These are phyloP conservation scores for Aspergillus awamori DNA, from an alignment of 2,329 filamentous ascomycete species.

Conservation along the genomic window DNA sequence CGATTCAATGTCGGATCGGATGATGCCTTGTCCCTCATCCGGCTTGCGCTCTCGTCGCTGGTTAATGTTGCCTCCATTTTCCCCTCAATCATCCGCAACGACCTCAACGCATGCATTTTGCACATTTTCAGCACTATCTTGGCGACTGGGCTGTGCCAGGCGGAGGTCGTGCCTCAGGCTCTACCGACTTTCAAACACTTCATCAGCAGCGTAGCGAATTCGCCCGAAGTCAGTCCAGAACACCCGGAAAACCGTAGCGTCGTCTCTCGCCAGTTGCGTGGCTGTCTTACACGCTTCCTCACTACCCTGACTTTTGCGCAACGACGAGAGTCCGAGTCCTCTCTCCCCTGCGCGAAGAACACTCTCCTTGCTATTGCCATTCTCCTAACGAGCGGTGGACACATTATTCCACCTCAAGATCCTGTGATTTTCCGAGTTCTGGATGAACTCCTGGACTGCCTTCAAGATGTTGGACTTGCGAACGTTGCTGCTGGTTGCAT, in stretches of 20 bases:
- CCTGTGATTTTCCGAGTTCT: constrained; percentile 74
- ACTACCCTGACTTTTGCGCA: constrained; percentile 62
- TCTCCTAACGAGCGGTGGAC: constrained; percentile 78
- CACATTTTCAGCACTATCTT: constrained; percentile 96
- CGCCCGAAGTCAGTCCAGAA: constrained; percentile 21
- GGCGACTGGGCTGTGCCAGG: constrained; percentile 82
- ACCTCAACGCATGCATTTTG: constrained; percentile 92
- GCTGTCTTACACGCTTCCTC: constrained; percentile 79
- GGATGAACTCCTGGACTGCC: constrained; percentile 80
- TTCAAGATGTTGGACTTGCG: constrained; percentile 62
- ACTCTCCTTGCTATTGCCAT: constrained; percentile 85
- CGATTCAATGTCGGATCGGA: constrained; percentile 77
- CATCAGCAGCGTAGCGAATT: constrained; percentile 69
- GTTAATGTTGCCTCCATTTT: constrained; percentile 96
- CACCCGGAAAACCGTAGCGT: constrained; percentile 44
- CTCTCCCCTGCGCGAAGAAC: constrained; percentile 89
- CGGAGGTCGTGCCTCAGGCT: constrained; percentile 83
- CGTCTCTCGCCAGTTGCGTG: constrained; percentile 73
- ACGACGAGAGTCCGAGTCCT: constrained; percentile 64
- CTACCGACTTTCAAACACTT: constrained; percentile 92
- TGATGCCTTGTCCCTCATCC: constrained; percentile 79
- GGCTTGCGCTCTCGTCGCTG: constrained; percentile 78
- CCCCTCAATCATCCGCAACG: constrained; percentile 92
- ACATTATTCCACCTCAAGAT: constrained; percentile 73
- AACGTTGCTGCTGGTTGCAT: constrained; percentile 91